phyloP scores from a whole-genome alignment of 805 yeast species.

The Kuraishia piskuri region DNA sequence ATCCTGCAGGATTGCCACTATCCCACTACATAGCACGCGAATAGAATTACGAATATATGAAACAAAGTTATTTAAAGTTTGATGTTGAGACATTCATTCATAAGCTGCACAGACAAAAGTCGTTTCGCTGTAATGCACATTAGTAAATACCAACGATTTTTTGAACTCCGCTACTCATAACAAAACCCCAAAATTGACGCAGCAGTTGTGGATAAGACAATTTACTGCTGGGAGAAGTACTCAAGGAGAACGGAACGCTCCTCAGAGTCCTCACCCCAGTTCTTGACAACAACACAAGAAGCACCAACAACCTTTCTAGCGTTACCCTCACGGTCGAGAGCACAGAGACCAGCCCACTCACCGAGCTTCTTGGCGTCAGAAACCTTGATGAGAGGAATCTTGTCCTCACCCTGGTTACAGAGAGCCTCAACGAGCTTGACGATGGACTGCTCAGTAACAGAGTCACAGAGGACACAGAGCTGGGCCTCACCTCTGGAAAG shows the following conservation, averaged over 20 bases:
- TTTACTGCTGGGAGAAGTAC: conserved; percentile 86
- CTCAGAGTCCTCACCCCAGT: conserved; percentile 99
- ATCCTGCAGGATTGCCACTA: background rate
- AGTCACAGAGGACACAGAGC: conserved; percentile 93
- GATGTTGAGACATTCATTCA: background rate
- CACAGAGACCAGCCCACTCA: conserved; percentile 99
- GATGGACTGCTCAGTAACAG: conserved; percentile 97
- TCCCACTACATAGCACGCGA: background rate
- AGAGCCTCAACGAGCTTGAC: conserved; percentile 97
- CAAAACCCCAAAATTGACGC: background rate
- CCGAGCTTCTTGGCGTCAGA: conserved; percentile 99
- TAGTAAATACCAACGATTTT: background rate
- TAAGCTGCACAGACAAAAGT: background rate
- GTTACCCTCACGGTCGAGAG: conserved; percentile 99
- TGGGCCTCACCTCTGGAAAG: conserved; percentile 96
- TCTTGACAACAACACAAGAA: conserved; percentile 97
- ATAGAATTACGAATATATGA: background rate
- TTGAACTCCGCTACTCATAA: background rate
- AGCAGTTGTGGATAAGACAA: background rate
- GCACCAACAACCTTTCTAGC: conserved; percentile 99
- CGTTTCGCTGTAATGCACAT: background rate
- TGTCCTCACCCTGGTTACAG: conserved; percentile 94
- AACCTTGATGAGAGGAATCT: conserved; percentile 97
- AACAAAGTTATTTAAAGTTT: background rate
- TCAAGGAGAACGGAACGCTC: conserved; percentile 95